A percentile compares a stretch with the other conserved stretches of the same genome.
phyloP scores from a whole-genome alignment of 441 rosid genomes.

The Populus trichocarpa region DNA sequence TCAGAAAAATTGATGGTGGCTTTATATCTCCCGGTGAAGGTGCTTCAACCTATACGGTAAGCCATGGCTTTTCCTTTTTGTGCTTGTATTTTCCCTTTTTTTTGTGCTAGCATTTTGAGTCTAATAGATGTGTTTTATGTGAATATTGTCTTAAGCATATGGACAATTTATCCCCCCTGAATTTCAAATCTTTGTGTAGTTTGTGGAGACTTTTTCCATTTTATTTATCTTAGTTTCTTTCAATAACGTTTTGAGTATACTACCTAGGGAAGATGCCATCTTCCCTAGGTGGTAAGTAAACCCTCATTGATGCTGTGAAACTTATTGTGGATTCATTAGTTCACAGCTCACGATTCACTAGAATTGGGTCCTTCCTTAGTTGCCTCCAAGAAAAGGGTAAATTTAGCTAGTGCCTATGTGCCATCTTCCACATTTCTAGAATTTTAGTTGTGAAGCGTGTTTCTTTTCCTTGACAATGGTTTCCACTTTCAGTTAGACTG shows the following conservation, averaged over 20 bases:
- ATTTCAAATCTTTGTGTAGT: neutral
- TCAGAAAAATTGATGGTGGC: conserved; percentile 59
- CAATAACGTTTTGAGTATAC: neutral
- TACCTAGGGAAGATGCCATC: neutral
- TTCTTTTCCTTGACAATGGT: neutral
- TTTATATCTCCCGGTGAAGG: conserved; percentile 80
- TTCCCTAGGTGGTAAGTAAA: neutral
- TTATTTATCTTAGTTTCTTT: neutral
- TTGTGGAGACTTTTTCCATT: neutral
- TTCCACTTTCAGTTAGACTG: neutral
- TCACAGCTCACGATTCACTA: neutral
- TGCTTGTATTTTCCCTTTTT: neutral
- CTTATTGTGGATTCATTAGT: neutral
- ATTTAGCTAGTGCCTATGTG: too few relatives aligned
- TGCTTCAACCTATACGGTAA: conserved; percentile 75
- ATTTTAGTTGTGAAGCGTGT: neutral
- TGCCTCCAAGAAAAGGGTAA: neutral
- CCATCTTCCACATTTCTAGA: too few relatives aligned
- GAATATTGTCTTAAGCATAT: neutral
- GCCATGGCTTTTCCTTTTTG: neutral
- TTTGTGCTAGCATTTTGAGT: neutral
- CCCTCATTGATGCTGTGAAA: neutral
- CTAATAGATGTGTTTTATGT: neutral
- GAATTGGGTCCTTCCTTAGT: neutral
- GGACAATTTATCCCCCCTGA: neutral